Conservation (phyloP, 768 basidiomycete species). For the Sporobolomyces roseus region DNA sequence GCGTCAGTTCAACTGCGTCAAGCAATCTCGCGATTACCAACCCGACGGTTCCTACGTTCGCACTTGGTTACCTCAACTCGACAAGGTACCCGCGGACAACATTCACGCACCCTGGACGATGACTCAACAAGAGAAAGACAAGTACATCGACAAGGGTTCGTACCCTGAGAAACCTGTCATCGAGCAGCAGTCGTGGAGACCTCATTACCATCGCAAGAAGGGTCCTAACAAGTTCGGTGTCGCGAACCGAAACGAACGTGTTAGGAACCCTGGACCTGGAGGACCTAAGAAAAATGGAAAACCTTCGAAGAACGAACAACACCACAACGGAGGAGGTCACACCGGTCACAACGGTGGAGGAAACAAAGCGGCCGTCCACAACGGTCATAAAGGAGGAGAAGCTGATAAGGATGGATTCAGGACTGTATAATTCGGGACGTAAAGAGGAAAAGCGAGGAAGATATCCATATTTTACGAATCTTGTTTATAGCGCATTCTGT, state of each 20-base stretch:
- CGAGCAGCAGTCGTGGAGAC: conserved; percentile 41
- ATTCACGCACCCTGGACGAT: conserved; percentile 43
- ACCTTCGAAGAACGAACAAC: background rate
- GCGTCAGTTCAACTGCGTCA: conserved; percentile 45
- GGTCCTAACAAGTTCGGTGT: conserved; percentile 36
- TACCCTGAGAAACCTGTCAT: conserved; percentile 38
- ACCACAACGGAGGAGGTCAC: background rate
- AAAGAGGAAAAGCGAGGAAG: too few relatives aligned
- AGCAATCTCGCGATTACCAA: conserved; percentile 44
- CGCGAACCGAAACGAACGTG: conserved; percentile 29
- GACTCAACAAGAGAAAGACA: conserved; percentile 14
- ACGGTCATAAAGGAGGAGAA: too few relatives aligned
- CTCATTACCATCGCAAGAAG: conserved; percentile 38
- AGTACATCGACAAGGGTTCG: conserved; percentile 4
- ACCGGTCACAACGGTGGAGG: too few relatives aligned
- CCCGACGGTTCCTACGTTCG: conserved; percentile 35
- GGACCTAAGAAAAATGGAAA: conserved; percentile 18
- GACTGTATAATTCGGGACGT: too few relatives aligned
- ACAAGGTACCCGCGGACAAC: conserved; percentile 10
- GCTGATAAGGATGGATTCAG: too few relatives aligned
- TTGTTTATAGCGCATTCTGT: too few relatives aligned
- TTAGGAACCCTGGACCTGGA: conserved; percentile 29
- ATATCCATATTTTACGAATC: too few relatives aligned
- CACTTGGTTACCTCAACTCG: conserved; percentile 42
- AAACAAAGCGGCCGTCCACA: too few relatives aligned